These are phyloP conservation scores for Taphrina pruni DNA, from an alignment of 1,139 yeast genomes.

Conservation along the genomic window DNA sequence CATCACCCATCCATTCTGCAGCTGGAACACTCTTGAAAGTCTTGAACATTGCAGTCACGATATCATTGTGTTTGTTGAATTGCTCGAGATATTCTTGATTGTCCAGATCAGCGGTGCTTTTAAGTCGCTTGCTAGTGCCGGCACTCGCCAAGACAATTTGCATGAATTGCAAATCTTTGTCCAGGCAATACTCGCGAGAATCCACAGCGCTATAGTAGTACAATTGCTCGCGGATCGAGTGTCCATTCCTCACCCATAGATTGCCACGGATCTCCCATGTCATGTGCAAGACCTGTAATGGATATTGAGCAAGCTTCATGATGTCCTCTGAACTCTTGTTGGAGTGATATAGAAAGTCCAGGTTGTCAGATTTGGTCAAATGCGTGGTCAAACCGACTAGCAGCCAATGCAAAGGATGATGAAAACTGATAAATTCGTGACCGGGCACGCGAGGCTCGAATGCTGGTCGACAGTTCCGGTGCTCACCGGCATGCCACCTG, in stretches of 20 bases:
- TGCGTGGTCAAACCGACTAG: constrained; percentile 48
- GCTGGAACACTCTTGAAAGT: constrained; percentile 15
- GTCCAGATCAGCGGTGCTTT: neutral
- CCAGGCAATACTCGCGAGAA: constrained; percentile 65
- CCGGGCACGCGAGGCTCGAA: constrained; percentile 56
- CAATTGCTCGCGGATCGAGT: constrained; percentile 76
- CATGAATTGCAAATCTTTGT: constrained; percentile 59
- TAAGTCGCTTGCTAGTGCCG: constrained; percentile 63
- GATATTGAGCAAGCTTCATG: constrained; percentile 53
- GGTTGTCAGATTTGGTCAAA: constrained; percentile 10
- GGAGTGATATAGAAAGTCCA: neutral
- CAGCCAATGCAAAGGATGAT: constrained; percentile 81
- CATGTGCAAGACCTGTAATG: constrained; percentile 75
- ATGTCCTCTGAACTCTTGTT: neutral
- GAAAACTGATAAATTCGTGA: constrained; percentile 65
- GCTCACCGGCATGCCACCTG: constrained; percentile 44
- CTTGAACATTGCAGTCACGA: constrained; percentile 6
- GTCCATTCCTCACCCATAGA: constrained; percentile 89
- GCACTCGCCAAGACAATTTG: constrained; percentile 70
- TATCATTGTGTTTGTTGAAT: constrained; percentile 2
- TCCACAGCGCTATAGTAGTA: constrained; percentile 82
- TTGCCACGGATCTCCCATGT: constrained; percentile 78
- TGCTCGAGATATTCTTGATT: constrained; percentile 3
- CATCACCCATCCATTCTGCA: constrained; percentile 20
- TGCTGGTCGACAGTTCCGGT: constrained; percentile 41